Evolutionary conservation across 345 rosid species (phyloP).

Genomic region (Eucalyptus curtisii): DNA sequence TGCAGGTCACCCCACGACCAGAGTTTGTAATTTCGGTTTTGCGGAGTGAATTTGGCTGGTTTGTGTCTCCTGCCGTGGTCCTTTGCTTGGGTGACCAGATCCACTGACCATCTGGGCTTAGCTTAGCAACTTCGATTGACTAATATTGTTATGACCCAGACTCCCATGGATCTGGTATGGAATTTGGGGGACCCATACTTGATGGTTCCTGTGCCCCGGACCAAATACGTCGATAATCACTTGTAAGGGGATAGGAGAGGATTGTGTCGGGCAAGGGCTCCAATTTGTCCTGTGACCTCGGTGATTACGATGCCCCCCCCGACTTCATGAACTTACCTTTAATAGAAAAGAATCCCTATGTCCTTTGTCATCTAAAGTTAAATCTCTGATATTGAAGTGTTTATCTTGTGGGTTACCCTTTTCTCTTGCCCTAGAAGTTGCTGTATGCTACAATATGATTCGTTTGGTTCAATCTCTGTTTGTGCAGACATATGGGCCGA

Average conservation of each 20-base stretch:
- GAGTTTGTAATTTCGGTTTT: neutral
- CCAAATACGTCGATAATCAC: neutral
- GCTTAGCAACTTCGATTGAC: neutral
- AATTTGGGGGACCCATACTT: neutral
- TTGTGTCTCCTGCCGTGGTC: neutral
- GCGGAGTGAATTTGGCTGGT: neutral
- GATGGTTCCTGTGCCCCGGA: neutral
- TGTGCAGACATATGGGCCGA: constrained; percentile 63
- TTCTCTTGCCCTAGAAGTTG: neutral
- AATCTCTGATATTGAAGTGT: neutral
- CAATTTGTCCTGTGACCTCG: neutral
- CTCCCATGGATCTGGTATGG: neutral
- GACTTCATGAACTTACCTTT: neutral
- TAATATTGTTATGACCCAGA: neutral
- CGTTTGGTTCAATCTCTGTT: neutral
- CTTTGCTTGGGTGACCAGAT: neutral
- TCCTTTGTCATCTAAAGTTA: neutral
- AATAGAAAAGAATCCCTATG: neutral
- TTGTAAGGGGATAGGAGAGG: neutral
- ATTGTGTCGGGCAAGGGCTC: neutral
- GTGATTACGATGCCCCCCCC: neutral
- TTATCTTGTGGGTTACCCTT: neutral
- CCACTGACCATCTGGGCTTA: neutral
- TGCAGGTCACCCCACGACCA: neutral
- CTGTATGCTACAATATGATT: neutral